Evolutionary conservation across 2,329 filamentous ascomycete species (phyloP).

Genomic region (Amauroascus verrucosus): DNA sequence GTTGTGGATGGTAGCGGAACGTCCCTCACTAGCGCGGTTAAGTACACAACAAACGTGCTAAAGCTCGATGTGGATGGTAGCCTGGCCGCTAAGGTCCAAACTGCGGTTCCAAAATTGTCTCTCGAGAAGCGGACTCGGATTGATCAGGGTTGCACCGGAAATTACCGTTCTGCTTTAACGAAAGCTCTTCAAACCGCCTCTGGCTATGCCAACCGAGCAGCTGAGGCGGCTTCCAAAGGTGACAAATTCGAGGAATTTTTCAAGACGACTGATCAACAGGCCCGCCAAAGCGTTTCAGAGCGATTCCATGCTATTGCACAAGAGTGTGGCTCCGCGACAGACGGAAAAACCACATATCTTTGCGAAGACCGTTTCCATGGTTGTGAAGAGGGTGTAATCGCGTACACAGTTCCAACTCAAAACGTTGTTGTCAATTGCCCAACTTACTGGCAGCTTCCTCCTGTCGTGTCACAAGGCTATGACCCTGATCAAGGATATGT

Average conservation of each 20-base stretch:
- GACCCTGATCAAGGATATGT: constrained; percentile 3
- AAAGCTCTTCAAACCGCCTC: constrained; percentile 47
- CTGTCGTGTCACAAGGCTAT: neutral
- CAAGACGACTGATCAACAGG: neutral
- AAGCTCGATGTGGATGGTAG: constrained; percentile 49
- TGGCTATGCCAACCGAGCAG: constrained; percentile 42
- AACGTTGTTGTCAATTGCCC: constrained; percentile 1
- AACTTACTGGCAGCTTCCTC: constrained; percentile 2
- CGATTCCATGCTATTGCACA: constrained; percentile 2
- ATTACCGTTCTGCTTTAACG: constrained; percentile 37
- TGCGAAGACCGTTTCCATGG: neutral
- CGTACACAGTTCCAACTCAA: neutral
- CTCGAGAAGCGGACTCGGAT: constrained; percentile 16
- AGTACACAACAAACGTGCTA: constrained; percentile 52
- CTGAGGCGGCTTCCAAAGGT: constrained; percentile 38
- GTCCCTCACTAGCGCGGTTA: constrained; percentile 45
- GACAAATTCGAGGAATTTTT: constrained; percentile 2
- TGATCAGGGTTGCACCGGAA: constrained; percentile 25
- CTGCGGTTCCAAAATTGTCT: constrained; percentile 31
- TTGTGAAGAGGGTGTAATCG: neutral
- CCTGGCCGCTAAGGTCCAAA: constrained; percentile 43
- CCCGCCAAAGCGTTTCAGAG: neutral
- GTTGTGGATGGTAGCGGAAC: constrained; percentile 45
- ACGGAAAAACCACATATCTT: neutral
- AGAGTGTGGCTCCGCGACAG: neutral